These are phyloP conservation scores for Exserohilum turcica DNA, from an alignment of 2,329 filamentous ascomycete genomes.

Conservation along the genomic window DNA sequence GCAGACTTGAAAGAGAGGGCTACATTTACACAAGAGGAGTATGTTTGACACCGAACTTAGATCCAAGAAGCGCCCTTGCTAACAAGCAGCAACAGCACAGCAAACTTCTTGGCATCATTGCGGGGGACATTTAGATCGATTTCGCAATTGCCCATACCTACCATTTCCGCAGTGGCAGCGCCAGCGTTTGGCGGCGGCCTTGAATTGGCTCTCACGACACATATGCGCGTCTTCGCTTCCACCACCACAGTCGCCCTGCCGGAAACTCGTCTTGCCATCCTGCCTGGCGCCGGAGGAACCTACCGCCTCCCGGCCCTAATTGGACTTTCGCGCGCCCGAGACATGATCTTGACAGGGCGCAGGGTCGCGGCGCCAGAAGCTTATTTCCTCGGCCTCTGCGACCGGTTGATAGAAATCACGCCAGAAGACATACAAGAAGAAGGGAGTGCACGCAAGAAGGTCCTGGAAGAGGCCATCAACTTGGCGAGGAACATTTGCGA, in stretches of 20 bases:
- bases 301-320: constrained; percentile 83
- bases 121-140: constrained; percentile 76
- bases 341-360: constrained; percentile 89
- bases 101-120: constrained; percentile 76
- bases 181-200: constrained; percentile 90
- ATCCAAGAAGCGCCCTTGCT: neutral
- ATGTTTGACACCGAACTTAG: constrained; percentile 31
- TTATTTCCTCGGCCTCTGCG: constrained; percentile 87
- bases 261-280: constrained; percentile 90
- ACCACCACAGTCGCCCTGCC: constrained; percentile 81
- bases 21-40: constrained; percentile 80
- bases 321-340: constrained; percentile 79
- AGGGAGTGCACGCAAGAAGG: constrained; percentile 67
- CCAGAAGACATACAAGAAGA: constrained; percentile 59
- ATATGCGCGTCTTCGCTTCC: constrained; percentile 84
- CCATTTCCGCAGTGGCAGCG: constrained; percentile 84
- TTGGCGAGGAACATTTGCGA: constrained; percentile 86
- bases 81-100: constrained; percentile 63
- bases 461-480: constrained; percentile 75
- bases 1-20: constrained; percentile 90
- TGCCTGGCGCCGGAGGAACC: constrained; percentile 92
- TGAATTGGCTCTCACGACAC: constrained; percentile 86
- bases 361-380: constrained; percentile 82
- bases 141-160: constrained; percentile 79
- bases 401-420: constrained; percentile 82